Evolutionary conservation across 2,329 filamentous ascomycete species (phyloP), one percentile per base, ranked within the genome.

Genomic region (Aspergillus japonicus): DNA sequence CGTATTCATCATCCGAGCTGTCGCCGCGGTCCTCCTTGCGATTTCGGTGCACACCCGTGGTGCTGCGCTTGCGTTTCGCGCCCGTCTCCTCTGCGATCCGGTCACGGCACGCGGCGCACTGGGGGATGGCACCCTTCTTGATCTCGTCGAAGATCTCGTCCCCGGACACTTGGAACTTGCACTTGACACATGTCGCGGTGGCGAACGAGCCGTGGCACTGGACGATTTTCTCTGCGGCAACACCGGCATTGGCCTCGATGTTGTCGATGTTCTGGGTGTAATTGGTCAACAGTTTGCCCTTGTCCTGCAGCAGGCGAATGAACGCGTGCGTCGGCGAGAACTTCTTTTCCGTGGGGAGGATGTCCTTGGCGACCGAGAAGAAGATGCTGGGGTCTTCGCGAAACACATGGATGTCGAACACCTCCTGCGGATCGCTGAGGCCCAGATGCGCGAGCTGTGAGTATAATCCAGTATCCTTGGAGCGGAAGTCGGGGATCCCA

Each of bases 181-280:
- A 99, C 70, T 90, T 88, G 50, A 95, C 85, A 75, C 95, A 99
- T 2, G 88, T 91, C 23, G 95, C 95, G 0, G 90, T 96, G 48
- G 93, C 93, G 79, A 97, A 98, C 6, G 92, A 96, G 62, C 95
- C 95, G 73, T 99, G 95, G 73, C 95, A 98, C 77, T 99, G 94
- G 29, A 99, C 89, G 19, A 98, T 83, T 71, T 95, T 96, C 35
- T 91, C 88, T 1, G 86, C 83, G 23, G 82, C 78, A 61, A 99
- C 91, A 23, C 95, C 95, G 0, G 94, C 94, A 69, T 90, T 88
- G 62, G 88, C 85, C 75, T 99, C 94, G 54, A 97, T 87, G 68
- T 97, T 97, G 80, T 99, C 95, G 71, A 99, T 98, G 75, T 99
- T 99, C 74, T 99, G 95, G 0, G 95, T 96, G 80, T 97, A 99